Conservation (phyloP, 1,284 basidiomycete species). For the Butyriboletus appendiculatus region DNA sequence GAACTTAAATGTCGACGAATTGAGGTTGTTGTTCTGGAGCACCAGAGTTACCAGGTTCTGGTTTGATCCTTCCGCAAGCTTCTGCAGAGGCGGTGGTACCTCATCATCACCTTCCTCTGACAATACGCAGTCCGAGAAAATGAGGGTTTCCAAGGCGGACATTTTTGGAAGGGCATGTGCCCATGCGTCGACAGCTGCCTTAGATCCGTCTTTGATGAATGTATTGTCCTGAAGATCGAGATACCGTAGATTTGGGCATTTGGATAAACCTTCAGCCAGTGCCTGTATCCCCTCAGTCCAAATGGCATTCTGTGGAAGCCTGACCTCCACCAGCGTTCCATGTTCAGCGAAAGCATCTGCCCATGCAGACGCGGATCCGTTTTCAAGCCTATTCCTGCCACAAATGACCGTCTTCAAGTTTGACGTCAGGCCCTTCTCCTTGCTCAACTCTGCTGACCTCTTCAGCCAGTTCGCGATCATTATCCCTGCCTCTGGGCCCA, state of each 20-base stretch:
- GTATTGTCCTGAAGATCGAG: slow-evolving; percentile 98
- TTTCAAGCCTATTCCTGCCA: slow-evolving; percentile 93
- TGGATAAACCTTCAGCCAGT: slow-evolving; percentile 75
- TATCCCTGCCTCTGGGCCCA: slow-evolving; percentile 89
- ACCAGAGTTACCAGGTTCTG: slow-evolving; percentile 74
- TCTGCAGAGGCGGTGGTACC: slow-evolving; percentile 63
- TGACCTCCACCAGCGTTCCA: slow-evolving; percentile 79
- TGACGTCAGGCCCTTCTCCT: slow-evolving; percentile 65
- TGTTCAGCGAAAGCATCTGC: slow-evolving; percentile 89
- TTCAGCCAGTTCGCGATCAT: slow-evolving; percentile 86
- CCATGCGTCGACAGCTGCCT: slow-evolving; percentile 62
- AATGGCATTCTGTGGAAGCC: slow-evolving; percentile 97
- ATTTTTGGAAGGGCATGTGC: slow-evolving; percentile 67
- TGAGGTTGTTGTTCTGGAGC: slow-evolving; percentile 91
- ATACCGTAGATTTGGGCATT: slow-evolving; percentile 68
- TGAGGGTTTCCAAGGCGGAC: slow-evolving; percentile 78
- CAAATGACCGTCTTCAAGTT: slow-evolving; percentile 86
- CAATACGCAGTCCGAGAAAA: slow-evolving; percentile 92
- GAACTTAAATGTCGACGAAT: slow-evolving; percentile 65
- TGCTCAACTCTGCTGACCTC: slow-evolving; percentile 73
- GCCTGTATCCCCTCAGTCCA: slow-evolving; percentile 91
- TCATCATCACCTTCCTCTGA: slow-evolving; percentile 65
- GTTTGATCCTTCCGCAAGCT: slow-evolving; percentile 73
- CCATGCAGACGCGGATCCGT: slow-evolving; percentile 85
- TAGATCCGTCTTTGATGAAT: slow-evolving; percentile 74